Percentiles rank a stretch among this genome's conserved stretches.
These are phyloP conservation scores for Stephanodiscus minutulus DNA, from an alignment of 108 stramenopile genomes.

Conservation along the genomic window DNA sequence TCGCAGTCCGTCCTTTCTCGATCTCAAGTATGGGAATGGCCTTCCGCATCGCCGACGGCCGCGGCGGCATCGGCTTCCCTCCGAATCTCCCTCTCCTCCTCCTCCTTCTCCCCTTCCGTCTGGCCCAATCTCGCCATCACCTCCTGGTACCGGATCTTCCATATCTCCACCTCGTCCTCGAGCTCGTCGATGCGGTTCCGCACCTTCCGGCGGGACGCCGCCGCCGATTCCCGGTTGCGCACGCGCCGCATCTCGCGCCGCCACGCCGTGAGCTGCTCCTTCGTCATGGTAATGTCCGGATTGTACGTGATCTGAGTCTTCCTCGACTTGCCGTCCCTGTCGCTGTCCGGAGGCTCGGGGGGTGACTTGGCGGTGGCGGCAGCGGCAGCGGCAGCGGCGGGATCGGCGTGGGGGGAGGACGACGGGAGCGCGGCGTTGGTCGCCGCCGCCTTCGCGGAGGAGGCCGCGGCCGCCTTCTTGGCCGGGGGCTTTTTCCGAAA, in stretches of 20 bases:
- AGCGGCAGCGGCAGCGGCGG: too few species aligned
- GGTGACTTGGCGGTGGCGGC: conserved; percentile 4
- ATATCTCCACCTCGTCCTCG: conserved; percentile 74
- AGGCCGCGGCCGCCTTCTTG: background rate
- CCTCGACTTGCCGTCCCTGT: conserved; percentile 11
- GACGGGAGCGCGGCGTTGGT: too few species aligned
- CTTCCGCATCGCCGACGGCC: conserved; percentile 19
- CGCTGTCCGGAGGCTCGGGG: background rate
- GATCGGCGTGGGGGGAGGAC: background rate
- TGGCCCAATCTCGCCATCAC: conserved; percentile 64
- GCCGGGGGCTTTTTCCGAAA: conserved; percentile 20
- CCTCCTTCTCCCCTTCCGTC: background rate
- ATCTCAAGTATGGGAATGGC: conserved; percentile 11
- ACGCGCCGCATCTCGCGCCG: conserved; percentile 79
- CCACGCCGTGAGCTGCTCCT: conserved; percentile 86
- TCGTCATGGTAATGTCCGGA: conserved; percentile 85
- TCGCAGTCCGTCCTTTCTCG: background rate
- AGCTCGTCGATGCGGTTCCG: conserved; percentile 79
- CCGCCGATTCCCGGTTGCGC: conserved; percentile 85
- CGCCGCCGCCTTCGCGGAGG: too few species aligned
- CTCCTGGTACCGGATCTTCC: conserved; percentile 73
- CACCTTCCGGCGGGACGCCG: conserved; percentile 76
- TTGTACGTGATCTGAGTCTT: conserved; percentile 80
- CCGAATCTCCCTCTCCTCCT: conserved; percentile 8
- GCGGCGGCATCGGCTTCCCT: conserved; percentile 7